Evolutionary conservation across 2,329 filamentous ascomycete genomes (phyloP), one percentile per base, ranked within the genome.

Genomic region (Neodidymelliopsis sp.): DNA sequence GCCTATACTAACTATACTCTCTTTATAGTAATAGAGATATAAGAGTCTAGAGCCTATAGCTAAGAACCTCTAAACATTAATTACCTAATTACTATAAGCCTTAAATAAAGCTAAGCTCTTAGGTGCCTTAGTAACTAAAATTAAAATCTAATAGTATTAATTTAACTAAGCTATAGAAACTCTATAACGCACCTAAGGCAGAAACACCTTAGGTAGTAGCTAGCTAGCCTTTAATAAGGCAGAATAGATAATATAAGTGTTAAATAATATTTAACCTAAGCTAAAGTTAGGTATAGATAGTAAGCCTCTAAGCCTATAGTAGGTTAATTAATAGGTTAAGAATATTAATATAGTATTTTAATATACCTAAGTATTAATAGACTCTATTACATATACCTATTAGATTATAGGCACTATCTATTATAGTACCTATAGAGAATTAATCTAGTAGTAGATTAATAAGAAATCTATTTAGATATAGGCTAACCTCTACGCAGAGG

Each of bases 251-350:
- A 36, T 36, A 13, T 6, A 13, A 13, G 20, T 23, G 13, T 10
- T 24, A 6, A 43, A 34, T 19, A 43, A 27, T 7, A 16, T 44
- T 12, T 28, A 44, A n/a, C 24, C 11, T 19, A 36, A 44, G 22
- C 31, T 18, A 25, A 44, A 35, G n/a, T 28, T 44, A 28, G 16
- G 30, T 11, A 28, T 28, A 29, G n/a, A 43, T 3, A 18, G 13
- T 16, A 34, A 3, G 6, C 7, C 22, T 27, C 22, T 43, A 34
- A 27, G 20, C 6, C n/a, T 9, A 22, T 29, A 44, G 24, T 35
- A 44, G 18, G 40, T 44, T 9, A n/a, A 44, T 28, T 28, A 44
- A 31, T 44, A 35, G 31, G 15, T 20, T 27, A 44, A 44, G 16
- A 16, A 43, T 34, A 43, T 44, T 22, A 23, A 44, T 2, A 43